These are phyloP conservation scores for Chaetomiaceae sp. DNA, from an alignment of 2,329 filamentous ascomycete genomes.

Conservation along the genomic window DNA sequence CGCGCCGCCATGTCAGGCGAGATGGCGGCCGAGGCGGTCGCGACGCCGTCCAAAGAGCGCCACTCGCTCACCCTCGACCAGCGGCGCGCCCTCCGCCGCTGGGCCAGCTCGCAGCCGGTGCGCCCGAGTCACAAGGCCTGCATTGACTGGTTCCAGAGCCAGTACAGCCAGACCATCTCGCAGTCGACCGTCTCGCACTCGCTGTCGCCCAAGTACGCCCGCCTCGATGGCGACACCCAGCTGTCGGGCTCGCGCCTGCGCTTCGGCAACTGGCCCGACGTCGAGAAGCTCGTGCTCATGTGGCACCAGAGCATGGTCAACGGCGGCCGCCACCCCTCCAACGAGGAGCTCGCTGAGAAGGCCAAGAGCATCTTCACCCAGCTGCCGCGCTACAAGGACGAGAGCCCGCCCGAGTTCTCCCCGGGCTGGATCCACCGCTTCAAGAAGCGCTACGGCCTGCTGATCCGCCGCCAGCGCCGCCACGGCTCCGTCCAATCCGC, in stretches of 20 bases:
- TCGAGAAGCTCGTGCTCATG: conserved; percentile 51
- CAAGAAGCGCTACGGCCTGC: conserved; percentile 56
- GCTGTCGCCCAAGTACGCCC: conserved; percentile 55
- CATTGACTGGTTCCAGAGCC: conserved; percentile 55
- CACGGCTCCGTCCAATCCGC: conserved; percentile 44
- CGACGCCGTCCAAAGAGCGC: conserved; percentile 40
- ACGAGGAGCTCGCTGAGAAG: conserved; percentile 57
- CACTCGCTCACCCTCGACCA: conserved; percentile 58
- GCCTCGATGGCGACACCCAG: conserved; percentile 55
- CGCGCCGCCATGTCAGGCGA: conserved; percentile 18
- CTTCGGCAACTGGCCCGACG: conserved; percentile 59
- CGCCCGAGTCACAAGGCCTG: conserved; percentile 56
- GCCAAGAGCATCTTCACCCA: conserved; percentile 53
- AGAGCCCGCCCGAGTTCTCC: conserved; percentile 55
- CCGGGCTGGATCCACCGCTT: conserved; percentile 60
- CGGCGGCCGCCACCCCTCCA: conserved; percentile 52
- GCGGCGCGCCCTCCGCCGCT: conserved; percentile 53
- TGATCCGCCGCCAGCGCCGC: conserved; percentile 51
- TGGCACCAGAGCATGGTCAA: conserved; percentile 49
- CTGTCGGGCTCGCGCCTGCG: conserved; percentile 56
- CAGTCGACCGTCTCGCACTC: conserved; percentile 59
- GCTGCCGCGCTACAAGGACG: conserved; percentile 54
- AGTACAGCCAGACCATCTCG: conserved; percentile 55
- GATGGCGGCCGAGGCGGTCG: conserved; percentile 12
- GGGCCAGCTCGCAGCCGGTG: conserved; percentile 51